Evolutionary conservation across 2,329 filamentous ascomycete species (phyloP).

Genomic region (Didymella exigua): DNA sequence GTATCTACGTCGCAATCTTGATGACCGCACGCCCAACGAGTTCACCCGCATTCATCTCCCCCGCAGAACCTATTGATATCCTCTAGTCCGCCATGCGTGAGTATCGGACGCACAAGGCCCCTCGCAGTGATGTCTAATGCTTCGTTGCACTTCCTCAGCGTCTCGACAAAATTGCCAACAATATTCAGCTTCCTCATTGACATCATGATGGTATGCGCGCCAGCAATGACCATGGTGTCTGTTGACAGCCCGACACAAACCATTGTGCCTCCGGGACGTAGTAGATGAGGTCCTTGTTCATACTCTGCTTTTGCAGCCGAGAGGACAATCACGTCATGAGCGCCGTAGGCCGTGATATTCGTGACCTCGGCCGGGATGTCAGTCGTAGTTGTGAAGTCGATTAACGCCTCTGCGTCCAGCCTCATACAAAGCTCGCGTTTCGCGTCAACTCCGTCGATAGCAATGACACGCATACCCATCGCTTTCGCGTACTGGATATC

Average conservation of each 20-base stretch:
- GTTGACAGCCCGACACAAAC: conserved; percentile 39
- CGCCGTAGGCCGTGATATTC: conserved; percentile 63
- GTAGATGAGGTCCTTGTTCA: conserved; percentile 36
- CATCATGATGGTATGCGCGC: conserved; percentile 46
- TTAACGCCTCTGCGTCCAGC: conserved; percentile 61
- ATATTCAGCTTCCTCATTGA: conserved; percentile 51
- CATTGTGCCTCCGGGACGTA: conserved; percentile 36
- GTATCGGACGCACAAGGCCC: conserved; percentile 49
- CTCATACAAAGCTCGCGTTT: conserved; percentile 55
- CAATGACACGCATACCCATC: conserved; percentile 63
- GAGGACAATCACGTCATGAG: conserved; percentile 82
- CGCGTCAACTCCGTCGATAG: conserved; percentile 58
- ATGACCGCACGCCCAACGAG: conserved; percentile 51
- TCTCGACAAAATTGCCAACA: conserved; percentile 52
- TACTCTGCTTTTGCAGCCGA: conserved; percentile 57
- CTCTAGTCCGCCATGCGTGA: conserved; percentile 47
- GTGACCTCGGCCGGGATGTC: conserved; percentile 63
- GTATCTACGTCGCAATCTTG: conserved; percentile 38
- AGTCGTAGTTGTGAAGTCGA: conserved; percentile 64
- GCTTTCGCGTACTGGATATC: conserved; percentile 52
- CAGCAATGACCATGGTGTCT: conserved; percentile 28
- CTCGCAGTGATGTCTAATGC: conserved; percentile 53
- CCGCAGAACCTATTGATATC: conserved; percentile 50
- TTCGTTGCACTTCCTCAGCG: conserved; percentile 54
- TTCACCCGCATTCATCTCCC: conserved; percentile 48